Base-by-base conservation (phyloP, 2,329 filamentous ascomycete species). In the Sclerotinia borealis region DNA sequence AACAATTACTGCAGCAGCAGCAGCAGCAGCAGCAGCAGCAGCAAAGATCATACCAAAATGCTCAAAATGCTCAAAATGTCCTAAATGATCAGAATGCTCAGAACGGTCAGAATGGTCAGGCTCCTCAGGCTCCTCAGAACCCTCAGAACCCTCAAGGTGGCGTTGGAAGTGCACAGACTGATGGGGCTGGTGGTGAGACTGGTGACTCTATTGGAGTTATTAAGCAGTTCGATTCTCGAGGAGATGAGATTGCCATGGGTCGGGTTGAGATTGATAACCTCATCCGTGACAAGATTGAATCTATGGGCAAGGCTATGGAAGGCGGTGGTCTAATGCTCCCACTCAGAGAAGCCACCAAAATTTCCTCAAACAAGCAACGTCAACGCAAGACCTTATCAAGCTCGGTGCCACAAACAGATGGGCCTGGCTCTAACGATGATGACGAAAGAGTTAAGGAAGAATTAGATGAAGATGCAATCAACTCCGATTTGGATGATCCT, bases 401-500 rank as follows among this genome's bases (percentile, higher is more conserved):
- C 51, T 59, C 54, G 51, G 65, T 77, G 11, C 70, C 75, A 37
- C 83, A 87, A 65, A 82, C 83, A 59, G 89, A 93, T 73, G 83
- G 81, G 22, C 72, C 74, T 17, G 79, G 77, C 11, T 79, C 80
- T 59, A 83, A 86, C 69, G 89, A 88, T 5, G 80, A 81, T 45
- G 80, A 84, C 7, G 85, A 86, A 50, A 85, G 84, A 50, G 81
- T 70, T 3, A 73, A 85, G 41, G 81, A 84, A 64, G 78, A 82
- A 29, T 78, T 86, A 15, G 93, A 97, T 68, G 93, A 96, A 68
- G 93, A 99, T 75, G 95, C 93, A 1, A 99, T 99, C 79, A 99
- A 99, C 76, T 98, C 95, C 0, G 95, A 99, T 72, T 86, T 99
- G 4, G 95, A 99, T 74, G 95, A 99, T 73, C 87, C 93, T 0